phyloP scores from a whole-genome alignment of 2,329 filamentous ascomycete genomes.

The Ceratocystis cubensis region DNA sequence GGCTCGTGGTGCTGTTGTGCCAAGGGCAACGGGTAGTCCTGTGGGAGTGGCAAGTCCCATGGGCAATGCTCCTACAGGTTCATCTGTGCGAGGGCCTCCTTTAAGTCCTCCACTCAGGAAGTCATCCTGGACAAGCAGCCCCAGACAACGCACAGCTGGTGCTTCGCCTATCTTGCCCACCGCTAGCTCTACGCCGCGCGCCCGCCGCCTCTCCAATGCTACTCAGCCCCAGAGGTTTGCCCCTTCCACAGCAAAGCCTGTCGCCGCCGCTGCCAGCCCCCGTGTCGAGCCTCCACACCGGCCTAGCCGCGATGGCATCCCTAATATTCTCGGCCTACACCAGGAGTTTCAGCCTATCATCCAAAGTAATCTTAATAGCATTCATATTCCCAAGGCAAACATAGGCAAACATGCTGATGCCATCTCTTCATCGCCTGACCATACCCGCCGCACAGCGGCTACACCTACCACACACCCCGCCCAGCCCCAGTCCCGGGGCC shows the following conservation, averaged over 20 bases:
- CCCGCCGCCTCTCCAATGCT: not conserved
- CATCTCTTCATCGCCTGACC: constrained; percentile 9
- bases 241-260: not conserved
- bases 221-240: not conserved
- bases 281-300: constrained; percentile 37
- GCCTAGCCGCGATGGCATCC: constrained; percentile 57
- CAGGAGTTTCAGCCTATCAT: constrained; percentile 42
- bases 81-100: constrained; percentile 30
- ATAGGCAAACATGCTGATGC: constrained; percentile 21
- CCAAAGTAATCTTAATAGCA: constrained; percentile 47
- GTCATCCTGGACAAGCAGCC: constrained; percentile 30
- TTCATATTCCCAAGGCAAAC: constrained; percentile 37
- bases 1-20: not conserved
- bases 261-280: not conserved
- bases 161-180: constrained; percentile 47
- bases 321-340: constrained; percentile 46
- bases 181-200: constrained; percentile 28
- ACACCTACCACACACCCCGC: not conserved
- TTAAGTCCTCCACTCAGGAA: constrained; percentile 4
- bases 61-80: not conserved
- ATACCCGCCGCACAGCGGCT: not conserved
- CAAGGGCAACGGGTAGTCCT: not conserved
- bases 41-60: not conserved
- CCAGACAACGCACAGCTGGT: constrained; percentile 45
- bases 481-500: not conserved